A percentile compares a stretch with the other conserved stretches of the same genome.
Conservation (phyloP, 129 eudicot species). For the Artemisia annua region DNA sequence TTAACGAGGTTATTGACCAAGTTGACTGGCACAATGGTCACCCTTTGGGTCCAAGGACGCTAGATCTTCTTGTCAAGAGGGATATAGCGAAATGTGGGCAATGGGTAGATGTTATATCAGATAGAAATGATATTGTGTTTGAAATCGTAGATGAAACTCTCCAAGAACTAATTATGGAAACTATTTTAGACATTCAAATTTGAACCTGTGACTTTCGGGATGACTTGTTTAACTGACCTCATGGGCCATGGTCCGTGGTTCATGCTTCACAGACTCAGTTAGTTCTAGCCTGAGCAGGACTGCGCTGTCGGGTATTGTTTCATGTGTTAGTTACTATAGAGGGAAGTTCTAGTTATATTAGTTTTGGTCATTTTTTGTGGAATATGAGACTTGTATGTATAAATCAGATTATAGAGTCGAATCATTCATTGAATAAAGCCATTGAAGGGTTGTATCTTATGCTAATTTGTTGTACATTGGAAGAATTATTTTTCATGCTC, state of each 20-base stretch:
- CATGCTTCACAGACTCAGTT: constrained; percentile 11
- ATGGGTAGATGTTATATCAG: constrained; percentile 47
- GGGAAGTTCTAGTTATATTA: constrained; percentile 24
- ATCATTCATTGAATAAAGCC: constrained; percentile 28
- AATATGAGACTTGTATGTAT: constrained; percentile 19
- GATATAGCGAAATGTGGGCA: constrained; percentile 45
- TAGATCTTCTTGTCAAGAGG: constrained; percentile 44
- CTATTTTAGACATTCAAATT: constrained; percentile 19
- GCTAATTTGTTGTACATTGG: constrained; percentile 18
- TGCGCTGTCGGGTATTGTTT: background rate
- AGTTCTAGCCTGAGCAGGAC: constrained; percentile 1
- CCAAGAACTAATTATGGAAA: constrained; percentile 41
- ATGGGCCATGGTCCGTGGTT: constrained; percentile 1
- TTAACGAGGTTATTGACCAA: constrained; percentile 50
- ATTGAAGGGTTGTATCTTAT: constrained; percentile 17
- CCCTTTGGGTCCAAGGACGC: constrained; percentile 33
- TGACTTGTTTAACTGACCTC: constrained; percentile 24
- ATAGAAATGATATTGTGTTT: constrained; percentile 46
- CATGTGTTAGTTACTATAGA: constrained; percentile 22
- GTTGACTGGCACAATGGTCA: constrained; percentile 50
- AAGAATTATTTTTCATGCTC: background rate
- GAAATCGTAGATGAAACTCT: constrained; percentile 49
- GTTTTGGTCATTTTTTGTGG: constrained; percentile 26
- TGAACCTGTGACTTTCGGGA: constrained; percentile 24
- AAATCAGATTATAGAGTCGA: constrained; percentile 22